Base-by-base conservation (phyloP, 805 yeast species). In the Metschnikowia rubicola region DNA sequence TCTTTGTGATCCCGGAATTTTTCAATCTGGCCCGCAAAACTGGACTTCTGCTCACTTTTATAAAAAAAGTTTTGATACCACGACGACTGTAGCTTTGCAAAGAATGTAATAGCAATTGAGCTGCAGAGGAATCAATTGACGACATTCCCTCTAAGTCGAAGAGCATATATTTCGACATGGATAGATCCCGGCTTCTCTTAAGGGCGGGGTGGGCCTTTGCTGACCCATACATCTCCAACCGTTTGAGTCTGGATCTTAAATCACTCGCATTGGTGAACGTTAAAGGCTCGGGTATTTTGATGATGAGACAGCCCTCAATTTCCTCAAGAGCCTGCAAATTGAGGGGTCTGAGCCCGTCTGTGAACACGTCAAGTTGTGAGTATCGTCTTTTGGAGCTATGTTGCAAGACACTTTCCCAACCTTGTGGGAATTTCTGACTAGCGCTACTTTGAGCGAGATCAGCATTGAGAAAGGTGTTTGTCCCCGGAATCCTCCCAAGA, bases 401-500 rank as follows among this genome's bases (percentile, higher is more conserved):
- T 8, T 39, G 44, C 28, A 8, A 17, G 17, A 10, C 12, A 10
- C 15, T 15, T 6, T 32, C 19, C 36, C 35, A 26, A n/a, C 15
- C 30, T 15, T 10, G 26, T 15, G 31, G n/a, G 21, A 13, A 17
- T 12, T 10, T 32, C 44, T 15, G 19, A 33, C 41, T 37, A 19
- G 29, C 28, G 17, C 37, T 40, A 29, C 39, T 50, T 10, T 21
- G 7, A 21, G 55, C 58, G 34, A 65, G 59, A 48, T 72, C 77
- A 3, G 77, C 75, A 58, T 72, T 69, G 28, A 71, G 58, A 48
- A 72, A 72, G 1, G 62, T 61, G 48, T 71, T 70, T 1, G 76
- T 62, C 4, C 73, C 73, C 1, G 59, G 59, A n/a, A 54, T 50
- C 47, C 94, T 73, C 3, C 90, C 88, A 51, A 89, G 69, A 41